Evolutionary conservation across 306 rosid species (phyloP).

Genomic region (Potentilla sterilis): DNA sequence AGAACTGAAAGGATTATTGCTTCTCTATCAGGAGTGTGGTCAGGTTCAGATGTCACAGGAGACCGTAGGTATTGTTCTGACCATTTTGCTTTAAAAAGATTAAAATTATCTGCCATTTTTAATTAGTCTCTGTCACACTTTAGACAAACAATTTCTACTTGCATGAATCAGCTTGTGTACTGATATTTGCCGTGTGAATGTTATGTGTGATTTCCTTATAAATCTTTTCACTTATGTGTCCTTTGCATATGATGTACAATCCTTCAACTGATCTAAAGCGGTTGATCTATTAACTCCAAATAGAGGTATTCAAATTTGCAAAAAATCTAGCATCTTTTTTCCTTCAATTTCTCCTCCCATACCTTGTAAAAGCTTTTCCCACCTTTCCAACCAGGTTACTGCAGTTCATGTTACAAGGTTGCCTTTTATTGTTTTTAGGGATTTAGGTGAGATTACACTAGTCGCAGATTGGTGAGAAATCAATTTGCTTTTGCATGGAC

Average conservation of each 20-base stretch:
- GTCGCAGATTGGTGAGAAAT: not conserved
- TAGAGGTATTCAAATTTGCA: not conserved
- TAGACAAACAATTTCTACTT: not conserved
- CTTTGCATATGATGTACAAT: not conserved
- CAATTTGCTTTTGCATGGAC: not conserved
- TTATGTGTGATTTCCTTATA: not conserved
- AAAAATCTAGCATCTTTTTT: not conserved
- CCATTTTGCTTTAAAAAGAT: not conserved
- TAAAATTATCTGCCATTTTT: not conserved
- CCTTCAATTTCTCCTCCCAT: not conserved
- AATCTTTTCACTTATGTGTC: not conserved
- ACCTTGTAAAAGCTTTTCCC: conserved; percentile 7
- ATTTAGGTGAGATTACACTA: not conserved
- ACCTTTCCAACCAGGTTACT: not conserved
- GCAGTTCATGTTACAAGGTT: not conserved
- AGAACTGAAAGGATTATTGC: conserved; percentile 83
- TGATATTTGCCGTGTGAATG: not conserved
- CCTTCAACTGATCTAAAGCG: not conserved
- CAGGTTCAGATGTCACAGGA: conserved; percentile 66
- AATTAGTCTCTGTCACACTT: not conserved
- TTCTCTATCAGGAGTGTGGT: conserved; percentile 83
- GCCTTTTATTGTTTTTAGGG: not conserved
- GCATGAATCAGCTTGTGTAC: not conserved
- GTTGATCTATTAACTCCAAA: not conserved
- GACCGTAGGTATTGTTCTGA: conserved; percentile 53